These are phyloP conservation scores for Daldinia loculata DNA, from an alignment of 495 filamentous ascomycete species.

Conservation along the genomic window DNA sequence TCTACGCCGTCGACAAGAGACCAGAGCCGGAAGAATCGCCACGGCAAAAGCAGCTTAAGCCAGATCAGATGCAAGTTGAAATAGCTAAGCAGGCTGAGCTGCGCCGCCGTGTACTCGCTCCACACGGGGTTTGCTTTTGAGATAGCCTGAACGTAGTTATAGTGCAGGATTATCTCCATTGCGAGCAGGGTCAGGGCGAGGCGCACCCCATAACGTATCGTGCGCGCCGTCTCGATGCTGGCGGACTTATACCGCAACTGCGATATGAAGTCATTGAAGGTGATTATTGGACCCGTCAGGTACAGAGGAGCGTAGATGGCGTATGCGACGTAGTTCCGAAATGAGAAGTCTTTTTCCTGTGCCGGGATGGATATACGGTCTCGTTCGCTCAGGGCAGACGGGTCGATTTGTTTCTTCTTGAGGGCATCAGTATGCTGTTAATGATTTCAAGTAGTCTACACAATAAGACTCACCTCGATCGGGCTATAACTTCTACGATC, in stretches of 20 bases:
- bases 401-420: slow-evolving; percentile 99
- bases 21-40: slow-evolving; percentile 98
- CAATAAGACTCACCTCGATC: slow-evolving; percentile 77
- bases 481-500: slow-evolving; percentile 70
- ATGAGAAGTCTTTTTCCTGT: slow-evolving; percentile 72
- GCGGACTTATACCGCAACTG: slow-evolving; percentile 75
- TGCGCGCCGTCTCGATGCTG: slow-evolving; percentile 72
- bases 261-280: slow-evolving; percentile 97
- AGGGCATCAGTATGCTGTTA: slow-evolving; percentile 64
- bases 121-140: slow-evolving; percentile 80
- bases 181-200: slow-evolving; percentile 80
- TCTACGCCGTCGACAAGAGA: slow-evolving; percentile 87
- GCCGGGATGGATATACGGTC: slow-evolving; percentile 84
- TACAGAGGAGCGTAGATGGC: slow-evolving; percentile 92
- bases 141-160: slow-evolving; percentile 92
- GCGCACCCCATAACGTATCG: slow-evolving; percentile 80
- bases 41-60: slow-evolving; percentile 96
- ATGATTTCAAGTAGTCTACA: slow-evolving; percentile 5
- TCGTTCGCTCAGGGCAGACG: slow-evolving; percentile 80
- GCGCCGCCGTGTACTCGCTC: slow-evolving; percentile 84
- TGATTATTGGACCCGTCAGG: slow-evolving; percentile 89
- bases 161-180: slow-evolving; percentile 96
- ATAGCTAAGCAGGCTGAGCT: slow-evolving; percentile 89
- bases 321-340: slow-evolving; percentile 87
- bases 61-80: slow-evolving; percentile 98